Evolutionary conservation across 1,284 basidiomycete species (phyloP).

Genomic region (Gymnopus androsaceus): DNA sequence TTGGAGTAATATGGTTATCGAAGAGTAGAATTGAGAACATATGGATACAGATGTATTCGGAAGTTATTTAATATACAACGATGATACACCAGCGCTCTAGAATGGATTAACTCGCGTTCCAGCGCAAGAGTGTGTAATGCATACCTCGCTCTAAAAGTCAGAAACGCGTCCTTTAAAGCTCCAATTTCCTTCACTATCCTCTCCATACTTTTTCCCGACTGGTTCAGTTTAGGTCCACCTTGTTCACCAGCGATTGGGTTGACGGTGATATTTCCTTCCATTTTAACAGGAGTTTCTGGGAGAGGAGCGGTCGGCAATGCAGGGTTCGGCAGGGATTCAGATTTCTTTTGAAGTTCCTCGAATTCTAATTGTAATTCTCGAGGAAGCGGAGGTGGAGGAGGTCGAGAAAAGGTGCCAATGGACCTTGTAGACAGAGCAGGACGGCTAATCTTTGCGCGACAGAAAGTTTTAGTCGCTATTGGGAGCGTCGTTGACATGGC

Average conservation of each 20-base stretch:
- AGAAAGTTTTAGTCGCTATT: background rate
- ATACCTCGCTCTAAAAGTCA: slow-evolving; percentile 57
- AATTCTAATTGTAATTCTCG: slow-evolving; percentile 63
- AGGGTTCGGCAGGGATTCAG: slow-evolving; percentile 48
- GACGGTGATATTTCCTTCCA: slow-evolving; percentile 56
- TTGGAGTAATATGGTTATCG: too few relatives aligned
- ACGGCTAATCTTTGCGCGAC: background rate
- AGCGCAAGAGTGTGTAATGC: too few relatives aligned
- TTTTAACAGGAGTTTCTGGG: slow-evolving; percentile 32
- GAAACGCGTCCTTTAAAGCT: slow-evolving; percentile 82
- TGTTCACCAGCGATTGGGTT: slow-evolving; percentile 77
- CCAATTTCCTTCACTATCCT: slow-evolving; percentile 69
- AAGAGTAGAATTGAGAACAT: too few relatives aligned
- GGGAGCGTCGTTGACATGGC: background rate
- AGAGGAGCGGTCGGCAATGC: slow-evolving; percentile 19
- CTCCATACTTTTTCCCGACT: slow-evolving; percentile 58
- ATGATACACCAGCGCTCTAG: too few relatives aligned
- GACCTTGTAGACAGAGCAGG: slow-evolving; percentile 14
- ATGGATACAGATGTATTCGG: too few relatives aligned
- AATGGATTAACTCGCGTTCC: too few relatives aligned
- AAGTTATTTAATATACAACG: too few relatives aligned
- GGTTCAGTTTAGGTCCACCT: slow-evolving; percentile 77
- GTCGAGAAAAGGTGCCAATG: slow-evolving; percentile 45
- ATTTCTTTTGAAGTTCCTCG: slow-evolving; percentile 62
- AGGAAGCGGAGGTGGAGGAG: slow-evolving; percentile 72